Conservation (phyloP, 257 asterid species). For the Catharanthus roseus region DNA sequence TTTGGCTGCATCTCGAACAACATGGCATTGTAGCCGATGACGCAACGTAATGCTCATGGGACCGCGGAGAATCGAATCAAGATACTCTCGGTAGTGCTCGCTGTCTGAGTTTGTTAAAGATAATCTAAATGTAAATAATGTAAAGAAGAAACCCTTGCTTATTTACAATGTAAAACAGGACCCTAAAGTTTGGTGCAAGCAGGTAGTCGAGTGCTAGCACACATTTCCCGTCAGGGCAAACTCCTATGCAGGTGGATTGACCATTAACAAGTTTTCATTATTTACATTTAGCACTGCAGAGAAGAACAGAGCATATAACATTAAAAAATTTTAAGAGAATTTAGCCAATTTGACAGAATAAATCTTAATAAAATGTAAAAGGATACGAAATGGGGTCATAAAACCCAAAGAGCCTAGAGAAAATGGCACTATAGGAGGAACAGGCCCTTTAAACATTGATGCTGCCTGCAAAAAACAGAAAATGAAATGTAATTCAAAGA, state of each 20-base stretch:
- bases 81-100: constrained; percentile 71
- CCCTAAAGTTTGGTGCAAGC: no score
- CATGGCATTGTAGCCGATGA: constrained; percentile 90
- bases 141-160: not conserved
- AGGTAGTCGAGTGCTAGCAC: not conserved
- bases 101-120: constrained; percentile 71
- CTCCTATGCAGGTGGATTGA: not conserved
- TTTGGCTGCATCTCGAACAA: constrained; percentile 75
- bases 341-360: not conserved
- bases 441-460: constrained; percentile 96
- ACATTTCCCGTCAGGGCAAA: not conserved
- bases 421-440: constrained; percentile 95
- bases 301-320: not conserved
- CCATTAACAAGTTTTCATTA: not conserved
- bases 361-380: constrained; percentile 2
- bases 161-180: not conserved
- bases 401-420: constrained; percentile 97
- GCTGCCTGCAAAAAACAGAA: constrained; percentile 70
- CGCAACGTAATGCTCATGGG: constrained; percentile 82
- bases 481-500: not conserved
- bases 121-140: constrained; percentile 5
- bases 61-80: constrained; percentile 60
- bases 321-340: not conserved
- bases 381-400: constrained; percentile 99
- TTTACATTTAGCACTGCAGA: not conserved